Evolutionary conservation across 2,329 filamentous ascomycete genomes (phyloP).

Genomic region (Stemphylium vesicarium): DNA sequence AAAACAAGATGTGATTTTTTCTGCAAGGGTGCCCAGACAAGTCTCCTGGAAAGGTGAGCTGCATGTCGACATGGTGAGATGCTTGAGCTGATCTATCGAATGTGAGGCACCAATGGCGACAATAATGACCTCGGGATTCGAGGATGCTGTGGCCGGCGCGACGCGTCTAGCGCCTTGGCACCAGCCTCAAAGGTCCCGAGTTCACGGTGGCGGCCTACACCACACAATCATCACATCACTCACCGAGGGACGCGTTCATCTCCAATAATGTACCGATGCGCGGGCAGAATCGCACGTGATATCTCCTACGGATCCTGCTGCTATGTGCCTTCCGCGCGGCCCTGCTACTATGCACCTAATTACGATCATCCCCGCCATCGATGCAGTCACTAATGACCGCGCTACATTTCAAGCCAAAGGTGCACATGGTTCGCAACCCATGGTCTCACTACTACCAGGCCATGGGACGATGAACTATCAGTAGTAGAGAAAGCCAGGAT

Average conservation of each 20-base stretch:
- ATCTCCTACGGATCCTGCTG: neutral
- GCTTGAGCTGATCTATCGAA: neutral
- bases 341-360: neutral
- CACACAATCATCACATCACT: neutral
- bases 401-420: neutral
- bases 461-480: neutral
- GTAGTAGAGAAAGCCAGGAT: neutral
- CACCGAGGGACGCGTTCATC: neutral
- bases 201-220: neutral
- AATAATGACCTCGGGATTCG: neutral
- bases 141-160: neutral
- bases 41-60: no score
- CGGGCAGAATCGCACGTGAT: neutral
- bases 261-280: neutral
- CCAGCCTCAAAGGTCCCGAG: neutral
- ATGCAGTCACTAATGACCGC: neutral
- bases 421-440: neutral
- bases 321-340: neutral
- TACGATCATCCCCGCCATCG: neutral
- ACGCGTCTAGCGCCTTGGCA: neutral
- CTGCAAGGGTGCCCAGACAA: no score
- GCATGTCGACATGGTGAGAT: no score
- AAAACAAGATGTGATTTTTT: no score
- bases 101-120: neutral
- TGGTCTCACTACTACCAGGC: neutral